Evolutionary conservation across 1,139 yeast genomes (phyloP).

Genomic region (Hyphopichia khmerensis): DNA sequence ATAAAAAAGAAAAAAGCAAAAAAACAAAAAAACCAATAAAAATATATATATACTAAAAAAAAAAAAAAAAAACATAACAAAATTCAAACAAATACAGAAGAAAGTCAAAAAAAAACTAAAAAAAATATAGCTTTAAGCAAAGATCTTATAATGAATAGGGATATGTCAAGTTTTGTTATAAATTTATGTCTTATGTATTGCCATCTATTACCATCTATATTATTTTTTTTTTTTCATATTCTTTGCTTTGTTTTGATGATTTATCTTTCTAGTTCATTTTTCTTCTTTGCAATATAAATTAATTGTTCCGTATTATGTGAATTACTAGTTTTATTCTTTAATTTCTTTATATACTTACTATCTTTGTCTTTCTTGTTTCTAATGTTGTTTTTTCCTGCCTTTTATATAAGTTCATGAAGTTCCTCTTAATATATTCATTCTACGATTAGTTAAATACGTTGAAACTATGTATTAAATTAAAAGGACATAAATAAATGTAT

Average conservation of each 20-base stretch:
- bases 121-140: too few relatives aligned
- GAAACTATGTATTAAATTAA: too few relatives aligned
- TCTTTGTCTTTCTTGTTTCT: neutral
- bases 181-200: too few relatives aligned
- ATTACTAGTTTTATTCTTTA: neutral
- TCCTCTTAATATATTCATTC: neutral
- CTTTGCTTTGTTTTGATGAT: neutral
- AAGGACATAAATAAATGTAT: slow-evolving; percentile 5
- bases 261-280: neutral
- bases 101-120: too few relatives aligned
- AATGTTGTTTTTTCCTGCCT: neutral
- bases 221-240: neutral
- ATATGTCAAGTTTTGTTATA: too few relatives aligned
- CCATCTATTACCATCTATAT: too few relatives aligned
- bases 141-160: too few relatives aligned
- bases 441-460: neutral
- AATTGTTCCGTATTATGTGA: slow-evolving; percentile 1
- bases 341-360: neutral
- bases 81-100: too few relatives aligned
- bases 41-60: neutral
- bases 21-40: neutral
- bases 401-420: neutral
- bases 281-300: neutral
- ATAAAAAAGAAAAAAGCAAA: neutral
- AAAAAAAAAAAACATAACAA: neutral